phyloP scores from a whole-genome alignment of 768 basidiomycete species.

The Boletus subcaerulescens region DNA sequence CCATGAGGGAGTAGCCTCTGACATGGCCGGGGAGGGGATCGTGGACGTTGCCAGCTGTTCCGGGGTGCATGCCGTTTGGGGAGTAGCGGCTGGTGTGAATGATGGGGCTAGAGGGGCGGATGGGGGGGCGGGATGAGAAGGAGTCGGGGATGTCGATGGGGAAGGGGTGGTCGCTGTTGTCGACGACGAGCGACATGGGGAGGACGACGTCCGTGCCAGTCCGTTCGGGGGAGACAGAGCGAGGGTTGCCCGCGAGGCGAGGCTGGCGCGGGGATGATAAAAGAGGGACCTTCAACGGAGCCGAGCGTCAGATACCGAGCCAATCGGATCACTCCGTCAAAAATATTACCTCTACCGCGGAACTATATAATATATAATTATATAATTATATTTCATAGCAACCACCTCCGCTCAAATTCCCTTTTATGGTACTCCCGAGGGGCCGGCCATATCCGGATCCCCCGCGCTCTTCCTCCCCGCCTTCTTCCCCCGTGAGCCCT shows the following conservation, averaged over 20 bases:
- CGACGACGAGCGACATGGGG: slow-evolving; percentile 54
- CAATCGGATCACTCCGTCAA: slow-evolving; percentile 51
- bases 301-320: slow-evolving; percentile 54
- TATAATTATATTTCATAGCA: slow-evolving; percentile 20
- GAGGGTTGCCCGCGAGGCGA: slow-evolving; percentile 57
- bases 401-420: slow-evolving; percentile 12
- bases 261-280: slow-evolving; percentile 67
- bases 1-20: slow-evolving; percentile 65
- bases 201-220: slow-evolving; percentile 38
- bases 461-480: slow-evolving; percentile 25
- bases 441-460: slow-evolving; percentile 26
- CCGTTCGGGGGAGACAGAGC: slow-evolving; percentile 45
- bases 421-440: slow-evolving; percentile 26
- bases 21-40: slow-evolving; percentile 25
- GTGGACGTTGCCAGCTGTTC: slow-evolving; percentile 27
- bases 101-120: slow-evolving; percentile 26
- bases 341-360: slow-evolving; percentile 23
- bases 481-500: slow-evolving; percentile 51
- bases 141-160: slow-evolving; percentile 44
- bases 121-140: slow-evolving; percentile 19
- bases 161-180: slow-evolving; percentile 50
- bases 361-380: slow-evolving; percentile 28
- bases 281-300: slow-evolving; percentile 39
- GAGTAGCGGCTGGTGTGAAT: slow-evolving; percentile 22
- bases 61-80: slow-evolving; percentile 29